A percentile compares a stretch with the other conserved stretches of the same genome.
Conservation (phyloP, 2,329 filamentous ascomycete genomes). For the Fusarium staphyleae region DNA sequence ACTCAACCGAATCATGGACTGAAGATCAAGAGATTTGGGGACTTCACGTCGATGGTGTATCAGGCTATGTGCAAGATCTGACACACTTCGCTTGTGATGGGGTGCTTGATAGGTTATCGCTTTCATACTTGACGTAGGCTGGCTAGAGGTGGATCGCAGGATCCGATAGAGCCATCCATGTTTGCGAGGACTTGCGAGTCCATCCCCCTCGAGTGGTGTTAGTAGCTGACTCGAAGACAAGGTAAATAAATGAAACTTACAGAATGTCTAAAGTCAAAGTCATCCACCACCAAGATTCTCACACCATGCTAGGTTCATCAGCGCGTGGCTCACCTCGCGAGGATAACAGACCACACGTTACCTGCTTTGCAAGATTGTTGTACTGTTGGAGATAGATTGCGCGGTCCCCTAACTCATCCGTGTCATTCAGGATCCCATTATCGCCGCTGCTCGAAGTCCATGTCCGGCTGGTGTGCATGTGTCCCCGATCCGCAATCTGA, state of each 20-base stretch:
- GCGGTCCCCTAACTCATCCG: conserved; percentile 58
- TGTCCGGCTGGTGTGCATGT: conserved; percentile 57
- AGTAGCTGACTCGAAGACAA: background rate
- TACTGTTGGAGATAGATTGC: conserved; percentile 62
- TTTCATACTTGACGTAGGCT: conserved; percentile 12
- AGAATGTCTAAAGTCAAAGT: conserved; percentile 44
- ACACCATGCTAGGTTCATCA: conserved; percentile 58
- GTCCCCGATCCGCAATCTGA: conserved; percentile 33
- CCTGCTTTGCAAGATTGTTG: conserved; percentile 66
- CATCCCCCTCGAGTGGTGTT: conserved; percentile 30
- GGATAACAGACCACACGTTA: conserved; percentile 37
- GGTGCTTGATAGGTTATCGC: conserved; percentile 20
- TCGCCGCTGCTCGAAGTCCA: conserved; percentile 66
- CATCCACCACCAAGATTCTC: conserved; percentile 48
- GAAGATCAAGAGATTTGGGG: conserved; percentile 59
- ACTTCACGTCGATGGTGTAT: conserved; percentile 53
- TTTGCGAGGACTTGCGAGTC: conserved; percentile 39
- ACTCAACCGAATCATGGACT: conserved; percentile 67
- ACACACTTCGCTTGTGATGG: conserved; percentile 60
- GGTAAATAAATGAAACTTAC: conserved; percentile 43
- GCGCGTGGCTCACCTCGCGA: background rate
- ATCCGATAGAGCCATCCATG: conserved; percentile 50
- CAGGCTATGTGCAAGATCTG: conserved; percentile 59
- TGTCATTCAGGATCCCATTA: conserved; percentile 54
- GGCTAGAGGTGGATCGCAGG: conserved; percentile 41